Percentiles rank a stretch among this genome's conserved stretches.
phyloP scores from a whole-genome alignment of 305 asterid species.

The Fraxinus floribunda region DNA sequence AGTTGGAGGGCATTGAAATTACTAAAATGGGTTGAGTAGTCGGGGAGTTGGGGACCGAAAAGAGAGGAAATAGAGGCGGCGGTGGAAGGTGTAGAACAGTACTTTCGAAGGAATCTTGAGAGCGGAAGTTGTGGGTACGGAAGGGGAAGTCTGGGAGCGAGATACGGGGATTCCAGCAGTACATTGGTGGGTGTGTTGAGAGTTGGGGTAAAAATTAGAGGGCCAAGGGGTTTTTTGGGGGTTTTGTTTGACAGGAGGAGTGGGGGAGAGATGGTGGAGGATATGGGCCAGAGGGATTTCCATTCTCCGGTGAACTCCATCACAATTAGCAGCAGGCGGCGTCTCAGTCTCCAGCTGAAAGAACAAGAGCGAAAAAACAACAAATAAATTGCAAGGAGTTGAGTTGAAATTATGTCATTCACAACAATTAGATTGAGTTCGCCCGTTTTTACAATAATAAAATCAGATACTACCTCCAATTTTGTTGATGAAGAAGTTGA shows the following conservation, averaged over 20 bases:
- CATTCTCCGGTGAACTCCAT: slow-evolving; percentile 64
- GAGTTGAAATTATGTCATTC: too few species aligned
- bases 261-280: slow-evolving; percentile 48
- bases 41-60: slow-evolving; percentile 32
- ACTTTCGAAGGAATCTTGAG: slow-evolving; percentile 41
- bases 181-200: slow-evolving; percentile 28
- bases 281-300: slow-evolving; percentile 54
- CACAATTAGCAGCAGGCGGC: background rate
- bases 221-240: slow-evolving; percentile 37
- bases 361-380: background rate
- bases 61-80: slow-evolving; percentile 40
- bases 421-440: too few species aligned
- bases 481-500: too few species aligned
- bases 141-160: slow-evolving; percentile 57
- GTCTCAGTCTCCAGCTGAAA: background rate
- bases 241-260: slow-evolving; percentile 33
- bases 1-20: slow-evolving; percentile 58
- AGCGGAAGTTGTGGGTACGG: slow-evolving; percentile 41
- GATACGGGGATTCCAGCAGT: slow-evolving; percentile 41
- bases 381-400: background rate
- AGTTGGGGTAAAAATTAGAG: slow-evolving; percentile 46
- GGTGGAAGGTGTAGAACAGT: slow-evolving; percentile 28
- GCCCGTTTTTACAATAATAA: too few species aligned
- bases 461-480: too few species aligned
- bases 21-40: slow-evolving; percentile 33